phyloP scores from a whole-genome alignment of 768 basidiomycete genomes.

The Calocybe cyanea region DNA sequence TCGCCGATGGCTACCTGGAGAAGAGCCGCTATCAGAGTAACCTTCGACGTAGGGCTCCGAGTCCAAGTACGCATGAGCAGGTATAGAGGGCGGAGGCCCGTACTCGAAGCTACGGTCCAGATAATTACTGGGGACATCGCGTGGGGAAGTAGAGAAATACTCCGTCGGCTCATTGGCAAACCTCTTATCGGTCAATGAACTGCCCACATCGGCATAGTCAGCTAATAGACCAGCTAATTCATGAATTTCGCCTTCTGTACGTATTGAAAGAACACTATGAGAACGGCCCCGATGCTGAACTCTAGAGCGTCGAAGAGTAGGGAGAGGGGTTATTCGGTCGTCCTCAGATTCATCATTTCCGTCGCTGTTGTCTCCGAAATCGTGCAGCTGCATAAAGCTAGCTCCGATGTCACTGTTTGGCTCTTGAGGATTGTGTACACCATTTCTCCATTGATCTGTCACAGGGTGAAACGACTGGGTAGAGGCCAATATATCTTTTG shows the following conservation, averaged over 20 bases:
- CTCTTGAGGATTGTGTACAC: too few relatives aligned
- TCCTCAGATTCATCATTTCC: slow-evolving; percentile 5
- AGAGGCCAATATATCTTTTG: too few relatives aligned
- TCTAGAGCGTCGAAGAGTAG: slow-evolving; percentile 16
- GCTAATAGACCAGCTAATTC: slow-evolving; percentile 48
- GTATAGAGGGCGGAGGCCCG: slow-evolving; percentile 12
- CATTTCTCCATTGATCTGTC: too few relatives aligned
- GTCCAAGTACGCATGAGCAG: slow-evolving; percentile 12
- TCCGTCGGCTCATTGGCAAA: neutral
- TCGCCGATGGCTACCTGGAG: slow-evolving; percentile 16
- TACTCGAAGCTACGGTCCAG: slow-evolving; percentile 9
- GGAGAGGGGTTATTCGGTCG: slow-evolving; percentile 24
- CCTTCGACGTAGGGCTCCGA: slow-evolving; percentile 15
- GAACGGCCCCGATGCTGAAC: slow-evolving; percentile 28
- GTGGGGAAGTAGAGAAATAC: slow-evolving; percentile 1
- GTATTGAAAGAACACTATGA: slow-evolving; percentile 41
- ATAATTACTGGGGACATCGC: slow-evolving; percentile 2
- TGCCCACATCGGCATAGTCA: slow-evolving; percentile 15
- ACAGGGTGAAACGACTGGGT: too few relatives aligned
- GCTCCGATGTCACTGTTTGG: too few relatives aligned
- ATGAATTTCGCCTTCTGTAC: slow-evolving; percentile 47
- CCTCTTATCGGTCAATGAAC: neutral
- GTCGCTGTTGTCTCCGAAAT: neutral
- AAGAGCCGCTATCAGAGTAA: slow-evolving; percentile 1
- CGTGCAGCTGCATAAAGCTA: too few relatives aligned